These are phyloP conservation scores for Penicillium samsonianum DNA, from an alignment of 495 filamentous ascomycete genomes.

Conservation along the genomic window DNA sequence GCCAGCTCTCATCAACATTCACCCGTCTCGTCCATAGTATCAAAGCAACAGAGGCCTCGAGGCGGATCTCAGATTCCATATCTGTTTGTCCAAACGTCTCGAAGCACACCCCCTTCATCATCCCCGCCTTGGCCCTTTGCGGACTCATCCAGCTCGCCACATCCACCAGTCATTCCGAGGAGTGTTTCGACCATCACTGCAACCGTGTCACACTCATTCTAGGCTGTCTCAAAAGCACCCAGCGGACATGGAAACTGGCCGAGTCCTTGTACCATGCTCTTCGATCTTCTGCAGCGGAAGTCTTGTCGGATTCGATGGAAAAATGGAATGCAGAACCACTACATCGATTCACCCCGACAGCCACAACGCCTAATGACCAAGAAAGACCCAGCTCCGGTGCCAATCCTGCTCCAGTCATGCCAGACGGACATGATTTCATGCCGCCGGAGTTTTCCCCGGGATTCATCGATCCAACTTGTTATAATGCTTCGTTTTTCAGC, in stretches of 20 bases:
- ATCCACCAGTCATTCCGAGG: constrained; percentile 35
- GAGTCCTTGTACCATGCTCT: constrained; percentile 33
- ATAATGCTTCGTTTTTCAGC: constrained; percentile 31
- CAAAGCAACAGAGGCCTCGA: constrained; percentile 47
- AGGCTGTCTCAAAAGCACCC: constrained; percentile 41
- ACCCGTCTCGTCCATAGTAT: constrained; percentile 44
- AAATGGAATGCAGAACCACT: constrained; percentile 36
- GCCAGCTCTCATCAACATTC: constrained; percentile 39
- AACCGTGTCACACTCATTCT: constrained; percentile 44
- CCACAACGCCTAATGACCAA: constrained; percentile 23
- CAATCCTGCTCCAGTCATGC: constrained; percentile 18
- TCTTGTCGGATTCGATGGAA: constrained; percentile 36
- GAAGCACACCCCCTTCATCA: constrained; percentile 41
- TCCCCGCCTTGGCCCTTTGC: constrained; percentile 36
- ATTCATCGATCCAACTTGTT: constrained; percentile 33
- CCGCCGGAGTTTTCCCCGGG: constrained; percentile 31
- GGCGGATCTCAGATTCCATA: constrained; percentile 40
- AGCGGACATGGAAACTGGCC: constrained; percentile 37
- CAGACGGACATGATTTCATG: constrained; percentile 31
- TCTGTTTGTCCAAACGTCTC: constrained; percentile 42
- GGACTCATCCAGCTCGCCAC: constrained; percentile 45
- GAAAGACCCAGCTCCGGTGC: constrained; percentile 21
- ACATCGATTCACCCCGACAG: constrained; percentile 26
- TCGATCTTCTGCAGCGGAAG: constrained; percentile 35
- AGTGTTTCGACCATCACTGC: constrained; percentile 46